These are phyloP conservation scores for Dactylellina cionopaga DNA, from an alignment of 2,329 filamentous ascomycete genomes.

Conservation along the genomic window DNA sequence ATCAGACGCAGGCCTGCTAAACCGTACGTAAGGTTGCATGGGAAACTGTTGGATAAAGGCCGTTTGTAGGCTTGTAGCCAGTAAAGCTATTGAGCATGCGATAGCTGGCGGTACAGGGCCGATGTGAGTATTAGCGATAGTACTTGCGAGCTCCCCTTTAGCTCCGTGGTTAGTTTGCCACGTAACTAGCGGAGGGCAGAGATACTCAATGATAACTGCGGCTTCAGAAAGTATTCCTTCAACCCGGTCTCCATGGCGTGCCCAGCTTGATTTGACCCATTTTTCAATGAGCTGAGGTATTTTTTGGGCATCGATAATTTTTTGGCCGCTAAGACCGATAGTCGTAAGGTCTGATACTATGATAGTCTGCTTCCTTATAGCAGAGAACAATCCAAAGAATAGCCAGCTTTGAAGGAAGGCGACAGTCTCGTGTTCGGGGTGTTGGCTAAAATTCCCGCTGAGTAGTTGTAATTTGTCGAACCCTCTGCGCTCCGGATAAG, in stretches of 20 bases:
- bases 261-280: constrained; percentile 25
- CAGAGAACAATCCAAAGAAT: constrained; percentile 43
- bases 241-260: constrained; percentile 5
- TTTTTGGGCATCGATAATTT: constrained; percentile 28
- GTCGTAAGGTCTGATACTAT: constrained; percentile 17
- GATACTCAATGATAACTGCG: constrained; percentile 15
- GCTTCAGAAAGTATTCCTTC: constrained; percentile 22
- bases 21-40: constrained; percentile 27
- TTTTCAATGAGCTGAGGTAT: constrained; percentile 18
- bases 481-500: constrained; percentile 42
- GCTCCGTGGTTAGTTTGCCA: constrained; percentile 34
- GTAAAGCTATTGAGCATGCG: constrained; percentile 26
- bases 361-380: constrained; percentile 16
- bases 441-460: constrained; percentile 21
- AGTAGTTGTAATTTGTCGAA: constrained; percentile 34
- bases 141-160: neutral
- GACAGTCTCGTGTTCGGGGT: constrained; percentile 18
- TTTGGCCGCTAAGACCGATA: neutral
- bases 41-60: constrained; percentile 23
- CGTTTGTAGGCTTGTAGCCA: constrained; percentile 16
- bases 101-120: constrained; percentile 16
- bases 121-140: neutral
- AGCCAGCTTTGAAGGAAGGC: constrained; percentile 48
- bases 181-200: constrained; percentile 22
- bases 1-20: constrained; percentile 31